phyloP scores from a whole-genome alignment of 176 grass and related monocot genomes.

The Eleusine coracana region DNA sequence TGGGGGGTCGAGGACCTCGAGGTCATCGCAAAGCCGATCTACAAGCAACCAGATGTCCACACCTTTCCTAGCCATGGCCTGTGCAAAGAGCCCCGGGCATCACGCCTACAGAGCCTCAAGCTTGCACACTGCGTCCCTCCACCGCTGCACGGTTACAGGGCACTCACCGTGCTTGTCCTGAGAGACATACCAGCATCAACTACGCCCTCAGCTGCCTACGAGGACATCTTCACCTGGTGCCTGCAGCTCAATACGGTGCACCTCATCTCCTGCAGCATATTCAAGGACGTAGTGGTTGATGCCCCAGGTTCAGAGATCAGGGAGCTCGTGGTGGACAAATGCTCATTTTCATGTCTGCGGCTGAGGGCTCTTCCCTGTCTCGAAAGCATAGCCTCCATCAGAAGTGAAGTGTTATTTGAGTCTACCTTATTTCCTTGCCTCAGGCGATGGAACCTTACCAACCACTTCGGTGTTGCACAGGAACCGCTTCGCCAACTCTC shows the following conservation, averaged over 20 bases:
- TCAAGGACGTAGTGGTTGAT: not conserved
- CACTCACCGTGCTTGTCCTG: not conserved
- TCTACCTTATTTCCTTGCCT: not conserved
- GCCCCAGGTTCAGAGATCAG: not conserved
- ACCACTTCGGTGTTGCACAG: no score
- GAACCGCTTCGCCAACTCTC: not conserved
- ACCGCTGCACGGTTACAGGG: not conserved
- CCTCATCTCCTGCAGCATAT: not conserved
- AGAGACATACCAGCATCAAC: not conserved
- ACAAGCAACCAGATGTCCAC: not conserved
- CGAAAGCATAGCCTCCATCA: not conserved
- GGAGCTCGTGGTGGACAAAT: constrained; percentile 24
- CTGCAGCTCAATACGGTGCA: not conserved
- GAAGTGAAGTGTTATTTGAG: not conserved
- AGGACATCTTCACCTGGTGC: not conserved
- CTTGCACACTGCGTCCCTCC: not conserved
- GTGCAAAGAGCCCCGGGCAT: constrained; percentile 16
- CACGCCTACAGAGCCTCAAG: constrained; percentile 21
- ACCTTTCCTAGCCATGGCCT: constrained; percentile 5
- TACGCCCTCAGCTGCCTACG: not conserved
- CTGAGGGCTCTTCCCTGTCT: not conserved
- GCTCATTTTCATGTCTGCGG: not conserved
- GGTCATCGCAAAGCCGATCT: not conserved
- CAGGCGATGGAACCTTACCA: not conserved
- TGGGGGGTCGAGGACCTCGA: constrained; percentile 37